A percentile compares a stretch with the other conserved stretches of the same genome.
Evolutionary conservation across 2,329 filamentous ascomycete species (phyloP).

Genomic region (Penicillium sp.): DNA sequence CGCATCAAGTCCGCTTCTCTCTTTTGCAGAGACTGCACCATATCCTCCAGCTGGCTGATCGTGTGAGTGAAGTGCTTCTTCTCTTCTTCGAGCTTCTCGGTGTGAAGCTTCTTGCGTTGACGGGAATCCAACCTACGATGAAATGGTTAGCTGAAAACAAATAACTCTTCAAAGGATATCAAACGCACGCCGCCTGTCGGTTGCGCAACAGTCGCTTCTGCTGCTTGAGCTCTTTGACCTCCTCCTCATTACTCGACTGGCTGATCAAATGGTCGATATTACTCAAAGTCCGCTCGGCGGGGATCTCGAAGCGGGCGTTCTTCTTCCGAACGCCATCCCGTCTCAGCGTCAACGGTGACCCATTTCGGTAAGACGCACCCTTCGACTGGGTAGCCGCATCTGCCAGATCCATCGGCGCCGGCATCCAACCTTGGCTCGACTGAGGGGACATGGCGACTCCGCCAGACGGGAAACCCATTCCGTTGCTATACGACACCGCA

Average conservation of each 20-base stretch:
- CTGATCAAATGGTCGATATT: slow-evolving; percentile 94
- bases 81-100: slow-evolving; percentile 92
- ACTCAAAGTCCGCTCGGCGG: slow-evolving; percentile 83
- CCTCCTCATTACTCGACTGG: slow-evolving; percentile 75
- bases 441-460: slow-evolving; percentile 61
- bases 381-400: slow-evolving; percentile 56
- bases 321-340: slow-evolving; percentile 96
- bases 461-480: slow-evolving; percentile 51
- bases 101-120: slow-evolving; percentile 97
- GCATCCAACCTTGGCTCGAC: slow-evolving; percentile 58
- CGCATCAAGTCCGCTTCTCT: slow-evolving; percentile 53
- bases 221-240: slow-evolving; percentile 97
- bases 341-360: slow-evolving; percentile 70
- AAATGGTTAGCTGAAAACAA: neutral
- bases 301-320: slow-evolving; percentile 97
- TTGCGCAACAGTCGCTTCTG: slow-evolving; percentile 94
- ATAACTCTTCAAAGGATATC: neutral
- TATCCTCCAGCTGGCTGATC: slow-evolving; percentile 76
- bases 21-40: slow-evolving; percentile 65
- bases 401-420: slow-evolving; percentile 46
- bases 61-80: slow-evolving; percentile 84
- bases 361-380: slow-evolving; percentile 65
- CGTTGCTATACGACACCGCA: slow-evolving; percentile 45
- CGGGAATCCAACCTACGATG: slow-evolving; percentile 78
- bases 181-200: slow-evolving; percentile 87